These are phyloP conservation scores for Physcomitrium patens DNA, from an alignment of 225 moss, liverwort and hornwort species.

Conservation along the genomic window DNA sequence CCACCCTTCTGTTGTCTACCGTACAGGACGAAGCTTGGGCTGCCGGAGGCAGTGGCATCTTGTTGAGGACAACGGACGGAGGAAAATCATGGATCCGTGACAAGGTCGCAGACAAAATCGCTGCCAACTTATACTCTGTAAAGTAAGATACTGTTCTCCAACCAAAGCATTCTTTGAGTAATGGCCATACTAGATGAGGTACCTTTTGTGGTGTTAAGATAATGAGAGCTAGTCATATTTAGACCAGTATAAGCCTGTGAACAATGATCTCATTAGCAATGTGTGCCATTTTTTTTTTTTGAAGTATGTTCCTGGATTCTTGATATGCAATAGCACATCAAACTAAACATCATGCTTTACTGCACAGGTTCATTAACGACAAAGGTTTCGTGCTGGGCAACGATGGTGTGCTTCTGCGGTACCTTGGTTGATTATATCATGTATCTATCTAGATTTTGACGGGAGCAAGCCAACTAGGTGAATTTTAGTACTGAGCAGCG, in stretches of 20 bases:
- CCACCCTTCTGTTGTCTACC: background rate
- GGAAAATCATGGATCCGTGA: constrained; percentile 93
- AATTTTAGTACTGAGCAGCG: constrained; percentile 27
- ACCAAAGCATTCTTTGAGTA: background rate
- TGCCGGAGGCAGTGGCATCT: constrained; percentile 89
- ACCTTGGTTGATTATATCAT: constrained; percentile 57
- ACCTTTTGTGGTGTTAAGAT: background rate
- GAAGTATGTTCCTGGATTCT: background rate
- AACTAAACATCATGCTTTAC: background rate
- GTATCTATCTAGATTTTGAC: constrained; percentile 32
- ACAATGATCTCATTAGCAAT: no score
- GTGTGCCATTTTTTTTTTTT: background rate
- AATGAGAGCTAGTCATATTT: background rate
- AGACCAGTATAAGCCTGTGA: no score
- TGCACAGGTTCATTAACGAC: constrained; percentile 68
- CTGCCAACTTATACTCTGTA: constrained; percentile 76
- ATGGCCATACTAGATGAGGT: background rate
- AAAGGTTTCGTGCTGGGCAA: constrained; percentile 85
- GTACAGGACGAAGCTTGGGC: constrained; percentile 94
- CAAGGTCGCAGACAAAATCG: constrained; percentile 73
- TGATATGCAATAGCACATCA: background rate
- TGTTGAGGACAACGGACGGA: constrained; percentile 85
- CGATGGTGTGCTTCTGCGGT: constrained; percentile 86
- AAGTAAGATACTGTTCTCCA: constrained; percentile 47
- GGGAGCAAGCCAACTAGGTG: constrained; percentile 21